phyloP scores from a whole-genome alignment of 768 basidiomycete genomes.

The Nevesoporus exiguus region DNA sequence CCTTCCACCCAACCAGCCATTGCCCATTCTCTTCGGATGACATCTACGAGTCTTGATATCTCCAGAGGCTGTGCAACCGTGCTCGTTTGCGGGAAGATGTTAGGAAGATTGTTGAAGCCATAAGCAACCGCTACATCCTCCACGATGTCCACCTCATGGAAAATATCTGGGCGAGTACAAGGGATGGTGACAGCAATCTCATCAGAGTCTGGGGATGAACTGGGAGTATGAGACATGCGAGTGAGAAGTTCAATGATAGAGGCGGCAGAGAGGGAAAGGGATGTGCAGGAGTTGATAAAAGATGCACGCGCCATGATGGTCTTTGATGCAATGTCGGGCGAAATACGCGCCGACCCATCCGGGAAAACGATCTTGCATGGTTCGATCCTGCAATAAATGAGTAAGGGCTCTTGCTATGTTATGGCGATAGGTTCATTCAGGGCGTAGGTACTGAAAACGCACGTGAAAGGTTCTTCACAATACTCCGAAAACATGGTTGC shows the following conservation, averaged over 20 bases:
- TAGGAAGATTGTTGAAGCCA: slow-evolving; percentile 94
- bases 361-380: slow-evolving; percentile 83
- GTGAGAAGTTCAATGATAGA: slow-evolving; percentile 71
- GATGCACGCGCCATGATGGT: slow-evolving; percentile 73
- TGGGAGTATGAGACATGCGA: slow-evolving; percentile 75
- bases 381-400: slow-evolving; percentile 63
- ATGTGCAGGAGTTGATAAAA: slow-evolving; percentile 96
- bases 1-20: slow-evolving; percentile 96
- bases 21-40: slow-evolving; percentile 88
- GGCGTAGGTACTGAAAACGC: slow-evolving; percentile 28
- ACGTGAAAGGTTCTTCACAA: slow-evolving; percentile 90
- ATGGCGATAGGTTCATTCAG: background rate
- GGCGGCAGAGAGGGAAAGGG: slow-evolving; percentile 61
- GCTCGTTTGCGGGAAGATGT: slow-evolving; percentile 88
- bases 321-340: slow-evolving; percentile 77
- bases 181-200: slow-evolving; percentile 77
- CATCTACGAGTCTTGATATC: slow-evolving; percentile 86
- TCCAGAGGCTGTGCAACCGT: slow-evolving; percentile 92
- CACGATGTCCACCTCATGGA: slow-evolving; percentile 98
- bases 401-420: background rate
- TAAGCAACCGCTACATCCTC: slow-evolving; percentile 98
- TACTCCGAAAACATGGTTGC: slow-evolving; percentile 99
- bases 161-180: slow-evolving; percentile 94
- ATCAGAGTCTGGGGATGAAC: slow-evolving; percentile 50
- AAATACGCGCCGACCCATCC: slow-evolving; percentile 70